Percentiles rank a stretch among this genome's conserved stretches.
These are phyloP conservation scores for Dissophora globulifera DNA, from an alignment of 192 early-diverging fungal species.

Conservation along the genomic window DNA sequence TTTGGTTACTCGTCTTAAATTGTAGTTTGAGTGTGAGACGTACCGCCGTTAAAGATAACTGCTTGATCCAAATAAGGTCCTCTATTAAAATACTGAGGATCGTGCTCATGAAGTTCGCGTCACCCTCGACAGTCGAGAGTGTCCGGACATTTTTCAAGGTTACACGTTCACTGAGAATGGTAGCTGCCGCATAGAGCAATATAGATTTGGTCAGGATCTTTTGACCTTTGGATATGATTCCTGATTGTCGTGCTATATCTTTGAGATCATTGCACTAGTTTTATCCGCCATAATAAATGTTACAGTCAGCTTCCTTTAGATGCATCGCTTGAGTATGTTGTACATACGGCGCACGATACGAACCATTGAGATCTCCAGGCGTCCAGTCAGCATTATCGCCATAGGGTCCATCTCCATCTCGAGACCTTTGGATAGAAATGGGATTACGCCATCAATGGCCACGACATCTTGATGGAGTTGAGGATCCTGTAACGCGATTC, in stretches of 20 bases:
- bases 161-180: slow-evolving; percentile 12
- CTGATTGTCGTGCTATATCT: slow-evolving; percentile 26
- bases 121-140: slow-evolving; percentile 11
- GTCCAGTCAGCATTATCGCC: slow-evolving; percentile 14
- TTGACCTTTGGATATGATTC: slow-evolving; percentile 36
- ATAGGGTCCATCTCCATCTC: slow-evolving; percentile 55
- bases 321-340: neutral
- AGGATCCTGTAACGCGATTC: slow-evolving; percentile 42
- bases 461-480: slow-evolving; percentile 23
- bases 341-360: neutral
- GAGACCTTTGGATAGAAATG: slow-evolving; percentile 27
- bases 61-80: slow-evolving; percentile 39
- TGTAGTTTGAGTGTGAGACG: neutral
- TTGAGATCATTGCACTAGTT: slow-evolving; percentile 40
- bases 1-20: no score
- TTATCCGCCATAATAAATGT: neutral
- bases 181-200: slow-evolving; percentile 9
- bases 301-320: neutral
- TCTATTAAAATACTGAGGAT: slow-evolving; percentile 29
- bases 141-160: neutral
- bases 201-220: slow-evolving; percentile 40
- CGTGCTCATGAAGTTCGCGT: slow-evolving; percentile 5
- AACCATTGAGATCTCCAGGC: slow-evolving; percentile 51
- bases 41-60: slow-evolving; percentile 26
- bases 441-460: slow-evolving; percentile 26